Evolutionary conservation across 2,329 filamentous ascomycete species (phyloP).

Genomic region (Fusarium luffae): DNA sequence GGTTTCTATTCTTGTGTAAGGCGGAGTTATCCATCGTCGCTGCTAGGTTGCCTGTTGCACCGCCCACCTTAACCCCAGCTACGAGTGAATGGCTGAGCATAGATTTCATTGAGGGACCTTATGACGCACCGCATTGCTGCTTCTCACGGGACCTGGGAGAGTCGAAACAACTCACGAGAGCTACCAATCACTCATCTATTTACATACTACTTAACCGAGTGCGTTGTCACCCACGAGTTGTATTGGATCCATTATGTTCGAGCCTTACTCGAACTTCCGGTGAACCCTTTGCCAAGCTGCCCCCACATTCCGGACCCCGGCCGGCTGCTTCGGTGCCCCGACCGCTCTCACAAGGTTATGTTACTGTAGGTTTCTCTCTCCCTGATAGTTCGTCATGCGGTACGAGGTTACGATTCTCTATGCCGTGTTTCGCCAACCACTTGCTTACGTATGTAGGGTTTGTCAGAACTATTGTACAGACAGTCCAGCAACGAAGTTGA

Average conservation of each 20-base stretch:
- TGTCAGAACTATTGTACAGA: not conserved
- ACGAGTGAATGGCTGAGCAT: conserved; percentile 23
- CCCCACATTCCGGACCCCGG: conserved; percentile 25
- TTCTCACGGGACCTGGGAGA: conserved; percentile 6
- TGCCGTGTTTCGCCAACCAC: not conserved
- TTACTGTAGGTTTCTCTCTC: not conserved
- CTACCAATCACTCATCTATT: conserved; percentile 3
- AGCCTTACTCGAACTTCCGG: conserved; percentile 8
- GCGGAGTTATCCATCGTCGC: conserved; percentile 4
- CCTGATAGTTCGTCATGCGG: not conserved
- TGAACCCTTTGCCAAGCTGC: conserved; percentile 6
- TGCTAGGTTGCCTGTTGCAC: conserved; percentile 18
- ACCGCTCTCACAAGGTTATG: conserved; percentile 6
- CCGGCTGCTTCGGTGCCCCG: conserved; percentile 23
- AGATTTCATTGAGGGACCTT: not conserved
- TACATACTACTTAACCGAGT: not conserved
- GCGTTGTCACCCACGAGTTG: not conserved
- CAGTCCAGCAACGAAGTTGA: not conserved
- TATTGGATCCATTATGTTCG: not conserved
- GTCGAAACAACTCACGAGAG: not conserved
- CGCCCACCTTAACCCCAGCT: conserved; percentile 17
- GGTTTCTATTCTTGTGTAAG: conserved; percentile 5
- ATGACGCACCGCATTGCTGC: conserved; percentile 14
- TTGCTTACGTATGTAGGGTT: not conserved
- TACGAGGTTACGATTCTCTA: conserved; percentile 8